Evolutionary conservation across 495 filamentous ascomycete species (phyloP), one percentile per base, ranked within the genome.

Genomic region (Annulohypoxylon nitens): DNA sequence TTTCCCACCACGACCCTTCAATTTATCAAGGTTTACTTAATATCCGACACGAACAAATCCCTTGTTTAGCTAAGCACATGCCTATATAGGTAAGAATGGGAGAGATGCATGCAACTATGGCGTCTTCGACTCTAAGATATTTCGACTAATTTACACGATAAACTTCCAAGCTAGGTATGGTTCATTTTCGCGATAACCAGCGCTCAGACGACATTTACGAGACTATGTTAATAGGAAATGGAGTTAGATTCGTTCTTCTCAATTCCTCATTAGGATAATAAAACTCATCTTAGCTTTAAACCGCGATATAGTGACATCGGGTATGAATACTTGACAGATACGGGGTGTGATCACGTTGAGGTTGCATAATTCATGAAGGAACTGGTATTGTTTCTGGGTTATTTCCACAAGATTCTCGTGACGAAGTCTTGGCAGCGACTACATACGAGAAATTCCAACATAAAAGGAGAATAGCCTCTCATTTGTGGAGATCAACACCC

Each of bases 401-500:
- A 25, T n/a, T 33, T 47, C 43, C 12, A 54, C 25, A 33, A 30
- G 50, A n/a, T 54, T 54, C 50, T 54, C 50, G 50, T 54, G 50
- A 66, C 26, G 58, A 25, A 14, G 37, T 5, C 63, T 66, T 66
- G 63, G 63, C 51, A 25, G 36, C 14, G 14, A 2, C 8, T 1
- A 43, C 39, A 66, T 63, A 69, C 66, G 66, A 69, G 66, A 62
- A 69, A 69, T 50, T 69, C 66, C 58, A 62, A 55, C 66, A 7
- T 62, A 16, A 18, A 0, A 30, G 23, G 18, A 54, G 23, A 53
- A 45, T 69, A 69, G 58, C 58, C 37, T 53, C n/a, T 45, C 25
- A 34, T 61, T 60, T 69, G 33, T 61, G 57, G 66, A 20, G 47
- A 62, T 25, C 14, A 6, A 34, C 26, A 54, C 57, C 48, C 48